These are phyloP conservation scores for Aspergillus sp. DNA, from an alignment of 2,329 filamentous ascomycete species.

Conservation along the genomic window DNA sequence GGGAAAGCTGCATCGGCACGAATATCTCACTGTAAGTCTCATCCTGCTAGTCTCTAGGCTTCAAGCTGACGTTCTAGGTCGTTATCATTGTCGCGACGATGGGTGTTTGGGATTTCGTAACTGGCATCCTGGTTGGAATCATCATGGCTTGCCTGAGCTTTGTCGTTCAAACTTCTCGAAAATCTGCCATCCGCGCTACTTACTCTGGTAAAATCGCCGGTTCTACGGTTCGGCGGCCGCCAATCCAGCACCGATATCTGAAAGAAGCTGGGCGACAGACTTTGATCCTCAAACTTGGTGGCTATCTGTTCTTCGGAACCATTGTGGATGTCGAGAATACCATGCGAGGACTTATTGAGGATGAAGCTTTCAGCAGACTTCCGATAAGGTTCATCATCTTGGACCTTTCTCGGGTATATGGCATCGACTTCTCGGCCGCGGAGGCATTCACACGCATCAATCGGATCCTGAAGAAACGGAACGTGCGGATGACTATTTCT, in stretches of 20 bases:
- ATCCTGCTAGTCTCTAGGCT: background rate
- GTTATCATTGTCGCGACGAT: slow-evolving; percentile 89
- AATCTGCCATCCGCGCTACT: slow-evolving; percentile 84
- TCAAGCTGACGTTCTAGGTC: slow-evolving; percentile 50
- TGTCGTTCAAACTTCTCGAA: slow-evolving; percentile 85
- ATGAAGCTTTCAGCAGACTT: slow-evolving; percentile 71
- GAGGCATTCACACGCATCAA: slow-evolving; percentile 94
- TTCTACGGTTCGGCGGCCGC: slow-evolving; percentile 89
- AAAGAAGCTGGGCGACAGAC: slow-evolving; percentile 84
- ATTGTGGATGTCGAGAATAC: slow-evolving; percentile 93
- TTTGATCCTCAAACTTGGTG: slow-evolving; percentile 84
- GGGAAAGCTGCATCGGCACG: slow-evolving; percentile 80
- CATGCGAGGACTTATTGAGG: slow-evolving; percentile 77
- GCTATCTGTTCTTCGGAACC: slow-evolving; percentile 97
- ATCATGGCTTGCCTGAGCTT: slow-evolving; percentile 87
- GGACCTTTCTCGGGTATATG: slow-evolving; percentile 85
- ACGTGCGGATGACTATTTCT: slow-evolving; percentile 78
- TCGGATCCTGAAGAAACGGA: slow-evolving; percentile 73
- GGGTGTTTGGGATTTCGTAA: slow-evolving; percentile 95
- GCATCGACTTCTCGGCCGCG: slow-evolving; percentile 92
- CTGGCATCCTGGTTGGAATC: slow-evolving; percentile 89
- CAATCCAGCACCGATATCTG: slow-evolving; percentile 83
- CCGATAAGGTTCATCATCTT: slow-evolving; percentile 89
- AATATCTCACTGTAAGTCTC: slow-evolving; percentile 75
- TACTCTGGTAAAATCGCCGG: slow-evolving; percentile 87